A percentile compares a stretch with the other conserved stretches of the same genome.
These are phyloP conservation scores for Colletotrichum tanaceti DNA, from an alignment of 2,329 filamentous ascomycete species.

Conservation along the genomic window DNA sequence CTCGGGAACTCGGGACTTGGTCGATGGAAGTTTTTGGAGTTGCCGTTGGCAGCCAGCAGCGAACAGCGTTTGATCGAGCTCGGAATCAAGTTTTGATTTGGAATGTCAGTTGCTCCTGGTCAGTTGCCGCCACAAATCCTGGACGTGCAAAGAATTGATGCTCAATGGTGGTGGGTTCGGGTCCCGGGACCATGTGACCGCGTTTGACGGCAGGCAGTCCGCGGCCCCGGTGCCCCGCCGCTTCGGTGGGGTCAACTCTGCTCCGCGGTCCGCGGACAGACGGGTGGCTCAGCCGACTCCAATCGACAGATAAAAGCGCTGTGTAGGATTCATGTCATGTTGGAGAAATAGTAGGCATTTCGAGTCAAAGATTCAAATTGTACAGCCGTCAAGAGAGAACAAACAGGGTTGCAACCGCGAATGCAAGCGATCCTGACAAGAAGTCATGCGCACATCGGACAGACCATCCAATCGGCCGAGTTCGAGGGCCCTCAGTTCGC, in stretches of 20 bases:
- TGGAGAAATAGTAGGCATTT: background rate
- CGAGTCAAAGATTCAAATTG: background rate
- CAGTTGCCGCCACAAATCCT: too few relatives aligned
- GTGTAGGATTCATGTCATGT: background rate
- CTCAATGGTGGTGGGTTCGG: conserved; percentile 1
- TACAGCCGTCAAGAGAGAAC: too few relatives aligned
- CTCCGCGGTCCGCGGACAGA: conserved; percentile 17
- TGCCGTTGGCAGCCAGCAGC: background rate
- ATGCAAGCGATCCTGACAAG: conserved; percentile 19
- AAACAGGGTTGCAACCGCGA: background rate
- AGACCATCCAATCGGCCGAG: conserved; percentile 31
- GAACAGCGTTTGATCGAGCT: background rate
- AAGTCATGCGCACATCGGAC: conserved; percentile 32
- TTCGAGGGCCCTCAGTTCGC: conserved; percentile 16
- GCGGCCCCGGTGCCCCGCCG: conserved; percentile 29
- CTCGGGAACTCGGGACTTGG: background rate
- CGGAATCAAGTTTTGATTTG: background rate
- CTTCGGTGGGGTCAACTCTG: conserved; percentile 3
- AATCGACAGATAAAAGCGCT: background rate
- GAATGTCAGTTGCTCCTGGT: background rate
- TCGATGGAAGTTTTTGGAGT: background rate
- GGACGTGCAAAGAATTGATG: background rate
- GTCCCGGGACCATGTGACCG: background rate
- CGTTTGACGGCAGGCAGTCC: conserved; percentile 29
- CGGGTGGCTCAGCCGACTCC: conserved; percentile 3